phyloP scores from a whole-genome alignment of 2,329 filamentous ascomycete genomes.

The Samsoniella hepiali region DNA sequence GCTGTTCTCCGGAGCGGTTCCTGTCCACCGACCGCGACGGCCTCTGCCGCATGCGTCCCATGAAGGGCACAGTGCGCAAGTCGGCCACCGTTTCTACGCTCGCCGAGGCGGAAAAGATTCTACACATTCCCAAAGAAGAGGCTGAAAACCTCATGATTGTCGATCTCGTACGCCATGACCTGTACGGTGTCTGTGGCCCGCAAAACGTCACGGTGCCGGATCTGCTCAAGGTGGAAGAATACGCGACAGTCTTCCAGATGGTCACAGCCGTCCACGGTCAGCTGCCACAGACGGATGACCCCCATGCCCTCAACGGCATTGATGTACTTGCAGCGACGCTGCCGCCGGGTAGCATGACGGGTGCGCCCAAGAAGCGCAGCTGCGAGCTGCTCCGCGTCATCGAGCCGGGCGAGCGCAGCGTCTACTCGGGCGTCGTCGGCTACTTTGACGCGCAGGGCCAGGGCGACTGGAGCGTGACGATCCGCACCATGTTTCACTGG shows the following conservation, averaged over 20 bases:
- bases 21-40: constrained; percentile 56
- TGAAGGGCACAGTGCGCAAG: constrained; percentile 95
- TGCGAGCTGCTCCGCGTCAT: constrained; percentile 75
- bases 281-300: constrained; percentile 37
- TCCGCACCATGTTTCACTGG: constrained; percentile 75
- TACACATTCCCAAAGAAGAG: constrained; percentile 81
- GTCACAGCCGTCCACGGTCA: constrained; percentile 79
- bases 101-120: constrained; percentile 66
- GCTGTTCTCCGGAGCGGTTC: constrained; percentile 87
- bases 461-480: constrained; percentile 89
- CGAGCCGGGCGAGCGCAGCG: constrained; percentile 62
- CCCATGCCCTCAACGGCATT: constrained; percentile 46
- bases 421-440: constrained; percentile 87
- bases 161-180: constrained; percentile 89
- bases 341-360: constrained; percentile 94
- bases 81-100: constrained; percentile 61
- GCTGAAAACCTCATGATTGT: constrained; percentile 99
- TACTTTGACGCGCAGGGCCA: constrained; percentile 83
- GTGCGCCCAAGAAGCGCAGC: constrained; percentile 88
- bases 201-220: constrained; percentile 71
- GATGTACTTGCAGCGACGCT: constrained; percentile 75
- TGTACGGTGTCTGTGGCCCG: constrained; percentile 78
- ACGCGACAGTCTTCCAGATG: constrained; percentile 87
- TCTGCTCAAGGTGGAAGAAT: constrained; percentile 84
- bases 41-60: constrained; percentile 77